phyloP scores from a whole-genome alignment of 2,329 filamentous ascomycete genomes.

The Herpotrichia juniperi region DNA sequence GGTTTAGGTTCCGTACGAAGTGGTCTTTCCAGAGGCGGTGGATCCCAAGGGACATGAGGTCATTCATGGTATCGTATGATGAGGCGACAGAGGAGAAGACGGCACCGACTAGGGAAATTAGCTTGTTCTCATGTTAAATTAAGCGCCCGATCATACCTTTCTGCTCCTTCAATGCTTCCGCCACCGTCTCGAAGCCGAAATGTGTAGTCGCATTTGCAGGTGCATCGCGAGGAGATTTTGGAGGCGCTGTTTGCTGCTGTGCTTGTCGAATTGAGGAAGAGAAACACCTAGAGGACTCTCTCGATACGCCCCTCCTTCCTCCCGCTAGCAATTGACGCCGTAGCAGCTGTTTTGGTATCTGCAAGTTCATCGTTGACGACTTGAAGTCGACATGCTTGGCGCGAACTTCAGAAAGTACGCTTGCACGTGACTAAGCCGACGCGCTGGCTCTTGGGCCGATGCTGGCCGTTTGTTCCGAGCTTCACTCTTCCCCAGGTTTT shows the following conservation, averaged over 20 bases:
- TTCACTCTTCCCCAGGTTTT: constrained; percentile 29
- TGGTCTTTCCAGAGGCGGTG: constrained; percentile 98
- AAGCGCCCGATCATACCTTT: constrained; percentile 54
- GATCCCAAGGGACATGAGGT: constrained; percentile 97
- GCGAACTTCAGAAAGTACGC: constrained; percentile 38
- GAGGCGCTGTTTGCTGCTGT: constrained; percentile 46
- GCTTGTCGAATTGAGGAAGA: constrained; percentile 54
- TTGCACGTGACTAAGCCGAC: constrained; percentile 17
- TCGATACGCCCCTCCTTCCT: constrained; percentile 14
- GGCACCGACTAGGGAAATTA: constrained; percentile 67
- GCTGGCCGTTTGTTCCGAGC: constrained; percentile 34
- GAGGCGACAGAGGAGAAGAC: constrained; percentile 96
- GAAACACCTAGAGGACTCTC: constrained; percentile 55
- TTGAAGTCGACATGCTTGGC: constrained; percentile 29
- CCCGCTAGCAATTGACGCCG: constrained; percentile 39
- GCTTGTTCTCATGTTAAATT: constrained; percentile 1
- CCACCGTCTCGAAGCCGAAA: constrained; percentile 87
- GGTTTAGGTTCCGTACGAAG: constrained; percentile 90
- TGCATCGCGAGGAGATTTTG: constrained; percentile 48
- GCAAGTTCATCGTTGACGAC: constrained; percentile 30
- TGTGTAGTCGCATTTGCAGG: constrained; percentile 72
- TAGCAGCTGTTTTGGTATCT: constrained; percentile 31
- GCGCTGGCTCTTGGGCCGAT: constrained; percentile 27
- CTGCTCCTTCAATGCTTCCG: constrained; percentile 77
- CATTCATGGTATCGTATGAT: constrained; percentile 98